Conservation (phyloP, 2,329 filamentous ascomycete genomes). For the Epichloe hybrida region DNA sequence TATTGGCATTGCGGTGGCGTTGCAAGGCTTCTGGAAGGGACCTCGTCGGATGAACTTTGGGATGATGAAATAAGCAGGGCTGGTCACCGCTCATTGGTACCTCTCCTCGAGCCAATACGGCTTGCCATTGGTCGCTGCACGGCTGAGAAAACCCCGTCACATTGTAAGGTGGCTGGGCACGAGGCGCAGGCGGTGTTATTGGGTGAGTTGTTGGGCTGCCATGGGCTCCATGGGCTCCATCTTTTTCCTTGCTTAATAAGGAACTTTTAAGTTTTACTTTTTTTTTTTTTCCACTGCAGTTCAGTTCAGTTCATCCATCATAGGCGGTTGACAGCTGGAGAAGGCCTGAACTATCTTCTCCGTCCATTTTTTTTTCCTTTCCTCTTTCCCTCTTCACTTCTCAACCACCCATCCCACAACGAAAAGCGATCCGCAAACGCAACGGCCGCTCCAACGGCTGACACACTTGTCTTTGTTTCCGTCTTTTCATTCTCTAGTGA, state of each 20-base stretch:
- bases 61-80: not conserved
- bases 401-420: not conserved
- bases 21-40: not conserved
- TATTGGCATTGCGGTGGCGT: too few relatives aligned
- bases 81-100: constrained; percentile 11
- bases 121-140: not conserved
- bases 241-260: constrained; percentile 1
- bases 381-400: not conserved
- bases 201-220: constrained; percentile 2
- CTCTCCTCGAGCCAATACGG: not conserved
- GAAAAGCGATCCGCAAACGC: not conserved
- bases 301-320: not conserved
- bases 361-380: not conserved
- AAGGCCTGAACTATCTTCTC: not conserved
- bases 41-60: too few relatives aligned
- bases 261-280: not conserved
- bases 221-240: not conserved
- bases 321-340: not conserved
- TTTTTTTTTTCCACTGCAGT: not conserved
- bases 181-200: not conserved
- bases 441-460: not conserved
- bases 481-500: not conserved
- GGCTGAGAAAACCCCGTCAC: not conserved
- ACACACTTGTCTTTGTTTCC: not conserved
- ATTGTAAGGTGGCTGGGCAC: not conserved